Conservation (phyloP, 2,329 filamentous ascomycete species). For the Arthroderma sp. region DNA sequence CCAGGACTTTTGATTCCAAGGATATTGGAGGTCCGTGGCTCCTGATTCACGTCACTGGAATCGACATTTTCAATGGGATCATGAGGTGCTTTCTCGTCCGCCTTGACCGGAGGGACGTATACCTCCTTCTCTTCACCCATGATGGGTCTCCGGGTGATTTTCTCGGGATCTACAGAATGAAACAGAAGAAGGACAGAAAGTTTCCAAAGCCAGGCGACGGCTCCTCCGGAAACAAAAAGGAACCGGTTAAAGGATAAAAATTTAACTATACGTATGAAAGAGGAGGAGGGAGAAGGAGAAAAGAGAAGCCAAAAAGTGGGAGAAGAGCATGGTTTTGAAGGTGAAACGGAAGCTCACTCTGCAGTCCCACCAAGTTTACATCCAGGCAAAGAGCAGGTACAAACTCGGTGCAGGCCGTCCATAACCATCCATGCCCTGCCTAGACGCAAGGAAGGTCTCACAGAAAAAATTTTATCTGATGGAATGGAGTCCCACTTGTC, state of each 20-base stretch:
- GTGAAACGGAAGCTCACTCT: too few relatives aligned
- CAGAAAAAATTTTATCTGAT: conserved; percentile 5
- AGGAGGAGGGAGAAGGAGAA: not conserved
- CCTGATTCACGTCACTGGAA: not conserved
- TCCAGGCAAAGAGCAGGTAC: too few relatives aligned
- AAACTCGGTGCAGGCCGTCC: too few relatives aligned
- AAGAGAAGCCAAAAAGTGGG: not conserved
- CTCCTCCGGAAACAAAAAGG: not conserved
- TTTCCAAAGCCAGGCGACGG: not conserved
- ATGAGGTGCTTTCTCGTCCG: not conserved
- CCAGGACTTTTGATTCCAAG: conserved; percentile 33
- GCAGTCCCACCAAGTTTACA: too few relatives aligned
- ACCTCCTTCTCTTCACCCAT: not conserved
- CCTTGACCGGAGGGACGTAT: not conserved
- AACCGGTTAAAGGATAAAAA: not conserved
- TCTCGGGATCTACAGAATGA: not conserved
- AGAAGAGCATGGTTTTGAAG: too few relatives aligned
- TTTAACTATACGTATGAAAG: not conserved
- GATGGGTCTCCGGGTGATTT: not conserved
- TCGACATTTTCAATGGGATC: not conserved
- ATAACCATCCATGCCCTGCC: too few relatives aligned
- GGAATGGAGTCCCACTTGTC: not conserved
- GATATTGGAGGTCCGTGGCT: not conserved
- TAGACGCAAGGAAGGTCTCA: too few relatives aligned
- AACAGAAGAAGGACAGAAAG: not conserved